Evolutionary conservation across 2,329 filamentous ascomycete species (phyloP).

Genomic region (Fusarium oligoseptatum): DNA sequence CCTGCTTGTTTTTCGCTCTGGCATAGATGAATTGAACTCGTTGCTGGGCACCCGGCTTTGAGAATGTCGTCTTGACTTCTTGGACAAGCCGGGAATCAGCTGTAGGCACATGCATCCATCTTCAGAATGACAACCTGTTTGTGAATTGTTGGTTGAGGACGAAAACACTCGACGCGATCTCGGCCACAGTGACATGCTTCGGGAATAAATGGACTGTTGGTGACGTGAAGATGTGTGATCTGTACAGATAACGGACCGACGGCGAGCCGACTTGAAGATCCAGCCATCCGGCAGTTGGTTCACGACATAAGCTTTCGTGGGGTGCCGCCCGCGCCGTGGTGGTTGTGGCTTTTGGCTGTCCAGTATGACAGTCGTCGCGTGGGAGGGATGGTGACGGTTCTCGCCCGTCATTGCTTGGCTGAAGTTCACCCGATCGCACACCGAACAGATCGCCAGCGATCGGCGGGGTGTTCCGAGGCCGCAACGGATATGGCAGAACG

Average conservation of each 20-base stretch:
- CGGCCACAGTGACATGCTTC: slow-evolving; percentile 1
- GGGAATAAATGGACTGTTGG: neutral
- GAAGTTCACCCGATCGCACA: slow-evolving; percentile 22
- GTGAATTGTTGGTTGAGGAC: neutral
- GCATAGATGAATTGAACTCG: slow-evolving; percentile 65
- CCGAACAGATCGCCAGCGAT: slow-evolving; percentile 35
- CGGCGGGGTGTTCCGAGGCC: slow-evolving; percentile 36
- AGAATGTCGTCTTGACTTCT: slow-evolving; percentile 68
- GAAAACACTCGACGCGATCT: neutral
- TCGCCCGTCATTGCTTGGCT: slow-evolving; percentile 7
- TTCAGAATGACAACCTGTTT: neutral
- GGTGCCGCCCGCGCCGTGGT: slow-evolving; percentile 9
- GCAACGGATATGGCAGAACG: slow-evolving; percentile 28
- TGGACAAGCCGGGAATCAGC: slow-evolving; percentile 70
- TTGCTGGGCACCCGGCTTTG: slow-evolving; percentile 69
- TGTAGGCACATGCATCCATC: slow-evolving; percentile 67
- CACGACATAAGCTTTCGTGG: slow-evolving; percentile 13
- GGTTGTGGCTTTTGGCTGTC: slow-evolving; percentile 6
- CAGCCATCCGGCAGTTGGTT: slow-evolving; percentile 29
- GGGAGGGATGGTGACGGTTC: slow-evolving; percentile 27
- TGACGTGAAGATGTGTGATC: slow-evolving; percentile 4
- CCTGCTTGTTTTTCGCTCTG: slow-evolving; percentile 69
- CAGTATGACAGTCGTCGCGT: slow-evolving; percentile 13
- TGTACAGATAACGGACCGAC: neutral
- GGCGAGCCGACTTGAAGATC: neutral